Conservation (phyloP, 768 basidiomycete genomes). For the Panaeolus papilionaceus region DNA sequence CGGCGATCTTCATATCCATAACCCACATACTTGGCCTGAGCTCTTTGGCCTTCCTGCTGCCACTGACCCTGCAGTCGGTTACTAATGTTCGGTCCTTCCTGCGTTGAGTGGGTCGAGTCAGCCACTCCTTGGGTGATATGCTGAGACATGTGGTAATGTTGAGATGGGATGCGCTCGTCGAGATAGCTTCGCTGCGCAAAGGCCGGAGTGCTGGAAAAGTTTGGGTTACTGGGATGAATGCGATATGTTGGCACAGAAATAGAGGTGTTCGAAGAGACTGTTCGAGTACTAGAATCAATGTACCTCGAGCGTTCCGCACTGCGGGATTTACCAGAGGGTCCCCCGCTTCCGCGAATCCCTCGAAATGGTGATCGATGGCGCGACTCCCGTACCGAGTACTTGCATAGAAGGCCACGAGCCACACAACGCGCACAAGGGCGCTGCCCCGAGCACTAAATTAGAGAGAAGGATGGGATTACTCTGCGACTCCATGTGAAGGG, state of each 20-base stretch:
- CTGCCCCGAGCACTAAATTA: constrained; percentile 60
- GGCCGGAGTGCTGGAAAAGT: background rate
- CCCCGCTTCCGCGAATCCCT: constrained; percentile 27
- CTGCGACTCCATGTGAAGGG: background rate
- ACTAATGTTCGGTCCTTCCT: background rate
- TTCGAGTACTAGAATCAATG: background rate
- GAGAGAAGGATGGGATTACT: background rate
- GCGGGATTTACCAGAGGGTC: background rate
- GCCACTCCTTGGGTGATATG: background rate
- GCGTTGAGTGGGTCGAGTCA: background rate
- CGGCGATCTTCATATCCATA: background rate
- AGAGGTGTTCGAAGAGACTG: background rate
- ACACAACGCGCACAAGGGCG: constrained; percentile 59
- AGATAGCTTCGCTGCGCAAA: constrained; percentile 1
- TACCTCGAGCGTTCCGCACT: constrained; percentile 5
- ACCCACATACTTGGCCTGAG: background rate
- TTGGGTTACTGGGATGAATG: background rate
- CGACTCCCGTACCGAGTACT: constrained; percentile 49
- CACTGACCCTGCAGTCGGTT: background rate
- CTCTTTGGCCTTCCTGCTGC: background rate
- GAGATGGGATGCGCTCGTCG: background rate
- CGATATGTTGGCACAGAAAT: background rate
- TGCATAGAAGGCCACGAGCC: constrained; percentile 55
- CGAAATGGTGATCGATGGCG: constrained; percentile 40
- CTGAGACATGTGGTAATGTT: background rate